These are phyloP conservation scores for Suillus placidus DNA, from an alignment of 768 basidiomycete genomes.

Conservation along the genomic window DNA sequence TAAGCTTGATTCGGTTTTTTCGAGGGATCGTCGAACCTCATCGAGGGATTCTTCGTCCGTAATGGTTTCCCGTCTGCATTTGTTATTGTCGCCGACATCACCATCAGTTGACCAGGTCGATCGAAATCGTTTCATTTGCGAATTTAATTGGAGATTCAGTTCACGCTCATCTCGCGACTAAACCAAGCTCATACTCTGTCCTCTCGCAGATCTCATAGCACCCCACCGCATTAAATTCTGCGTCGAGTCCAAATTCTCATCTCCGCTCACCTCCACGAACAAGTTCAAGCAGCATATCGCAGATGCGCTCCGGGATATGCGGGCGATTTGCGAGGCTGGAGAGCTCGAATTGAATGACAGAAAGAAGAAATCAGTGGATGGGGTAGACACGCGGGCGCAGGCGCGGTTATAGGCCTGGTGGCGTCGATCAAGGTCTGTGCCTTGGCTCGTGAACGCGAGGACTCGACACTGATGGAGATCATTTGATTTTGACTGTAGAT, in stretches of 20 bases:
- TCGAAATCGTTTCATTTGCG: conserved; percentile 22
- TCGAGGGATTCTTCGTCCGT: background rate
- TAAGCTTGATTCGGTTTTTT: conserved; percentile 40
- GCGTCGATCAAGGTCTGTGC: background rate
- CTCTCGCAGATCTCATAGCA: conserved; percentile 73
- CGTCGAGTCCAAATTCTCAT: conserved; percentile 85
- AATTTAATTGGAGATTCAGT: background rate
- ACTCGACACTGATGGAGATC: background rate
- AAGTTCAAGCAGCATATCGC: conserved; percentile 63
- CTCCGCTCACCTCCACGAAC: conserved; percentile 67
- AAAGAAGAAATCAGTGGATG: background rate
- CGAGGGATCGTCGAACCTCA: background rate
- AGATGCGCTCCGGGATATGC: conserved; percentile 72
- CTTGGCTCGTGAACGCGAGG: background rate
- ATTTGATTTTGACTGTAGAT: background rate
- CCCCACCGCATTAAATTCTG: conserved; percentile 86
- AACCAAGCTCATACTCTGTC: conserved; percentile 18
- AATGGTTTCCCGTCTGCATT: background rate
- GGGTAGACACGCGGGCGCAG: background rate
- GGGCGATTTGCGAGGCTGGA: conserved; percentile 44
- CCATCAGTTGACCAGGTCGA: background rate
- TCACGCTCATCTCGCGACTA: background rate
- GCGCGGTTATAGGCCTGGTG: background rate
- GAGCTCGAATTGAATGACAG: background rate
- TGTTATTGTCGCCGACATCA: background rate